Evolutionary conservation across 306 rosid genomes (phyloP).

Genomic region (Elaeagnus macrophylla): DNA sequence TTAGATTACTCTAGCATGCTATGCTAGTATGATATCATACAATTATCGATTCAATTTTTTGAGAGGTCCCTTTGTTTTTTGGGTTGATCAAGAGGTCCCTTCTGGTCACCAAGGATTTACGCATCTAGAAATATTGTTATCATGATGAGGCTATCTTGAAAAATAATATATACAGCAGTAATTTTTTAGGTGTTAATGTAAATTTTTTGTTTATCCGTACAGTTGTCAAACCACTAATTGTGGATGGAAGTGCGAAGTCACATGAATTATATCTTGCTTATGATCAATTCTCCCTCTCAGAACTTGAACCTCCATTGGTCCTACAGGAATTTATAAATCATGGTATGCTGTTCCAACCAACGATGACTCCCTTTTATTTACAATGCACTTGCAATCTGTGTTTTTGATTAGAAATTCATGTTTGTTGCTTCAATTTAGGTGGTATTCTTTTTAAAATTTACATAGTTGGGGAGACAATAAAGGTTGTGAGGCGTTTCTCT

Average conservation of each 20-base stretch:
- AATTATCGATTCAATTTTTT: too few species aligned
- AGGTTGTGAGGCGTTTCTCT: constrained; percentile 87
- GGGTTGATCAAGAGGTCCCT: neutral
- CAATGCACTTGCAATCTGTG: neutral
- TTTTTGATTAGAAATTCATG: neutral
- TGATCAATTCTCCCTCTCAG: constrained; percentile 64
- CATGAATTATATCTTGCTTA: constrained; percentile 77
- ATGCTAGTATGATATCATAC: too few species aligned
- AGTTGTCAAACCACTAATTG: constrained; percentile 86
- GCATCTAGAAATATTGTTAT: too few species aligned
- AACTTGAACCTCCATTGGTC: constrained; percentile 88
- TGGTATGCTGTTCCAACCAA: constrained; percentile 32
- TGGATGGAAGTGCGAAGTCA: constrained; percentile 84
- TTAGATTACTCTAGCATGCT: too few species aligned
- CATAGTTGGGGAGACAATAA: constrained; percentile 78
- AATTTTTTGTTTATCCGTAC: constrained; percentile 2
- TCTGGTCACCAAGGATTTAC: too few species aligned
- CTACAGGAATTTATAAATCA: constrained; percentile 93
- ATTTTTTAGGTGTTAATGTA: neutral
- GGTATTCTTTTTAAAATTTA: constrained; percentile 84
- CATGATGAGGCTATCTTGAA: too few species aligned
- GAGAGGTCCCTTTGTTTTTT: neutral
- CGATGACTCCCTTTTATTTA: neutral
- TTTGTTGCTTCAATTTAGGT: constrained; percentile 33
- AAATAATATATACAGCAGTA: neutral